phyloP scores from a whole-genome alignment of 768 basidiomycete genomes.

The Exsudoporus frostii region DNA sequence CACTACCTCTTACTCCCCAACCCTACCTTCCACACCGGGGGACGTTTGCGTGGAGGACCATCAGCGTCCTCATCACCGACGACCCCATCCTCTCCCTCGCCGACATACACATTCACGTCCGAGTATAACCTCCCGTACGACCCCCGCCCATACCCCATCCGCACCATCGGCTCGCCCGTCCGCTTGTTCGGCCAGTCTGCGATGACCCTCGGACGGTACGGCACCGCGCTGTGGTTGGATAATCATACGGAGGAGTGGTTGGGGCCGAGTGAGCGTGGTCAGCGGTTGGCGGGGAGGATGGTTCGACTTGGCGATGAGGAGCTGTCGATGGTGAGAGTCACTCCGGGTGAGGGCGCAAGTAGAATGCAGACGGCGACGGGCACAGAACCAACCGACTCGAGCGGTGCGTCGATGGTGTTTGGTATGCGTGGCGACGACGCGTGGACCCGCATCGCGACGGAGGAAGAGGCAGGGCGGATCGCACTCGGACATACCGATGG shows the following conservation, averaged over 20 bases:
- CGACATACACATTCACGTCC: conserved; percentile 1
- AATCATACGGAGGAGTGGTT: conserved; percentile 53
- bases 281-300: conserved; percentile 53
- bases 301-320: not conserved
- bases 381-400: not conserved
- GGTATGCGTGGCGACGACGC: conserved; percentile 42
- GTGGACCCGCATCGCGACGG: conserved; percentile 45
- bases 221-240: conserved; percentile 67
- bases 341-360: not conserved
- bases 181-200: conserved; percentile 54
- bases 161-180: conserved; percentile 52
- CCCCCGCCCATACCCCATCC: conserved; percentile 32
- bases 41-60: not conserved
- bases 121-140: conserved; percentile 46
- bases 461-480: conserved; percentile 37
- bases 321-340: not conserved
- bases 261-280: conserved; percentile 46
- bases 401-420: conserved; percentile 38
- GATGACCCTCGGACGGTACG: conserved; percentile 52
- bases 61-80: not conserved
- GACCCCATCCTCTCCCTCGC: not conserved
- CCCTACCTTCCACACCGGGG: conserved; percentile 28
- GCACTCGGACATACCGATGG: conserved; percentile 40
- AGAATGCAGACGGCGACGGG: not conserved
- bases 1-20: conserved; percentile 54